Percentiles rank a stretch among this genome's conserved stretches.
Evolutionary conservation across 2,329 filamentous ascomycete species (phyloP).

Genomic region (Aureobasidium mangrovei): DNA sequence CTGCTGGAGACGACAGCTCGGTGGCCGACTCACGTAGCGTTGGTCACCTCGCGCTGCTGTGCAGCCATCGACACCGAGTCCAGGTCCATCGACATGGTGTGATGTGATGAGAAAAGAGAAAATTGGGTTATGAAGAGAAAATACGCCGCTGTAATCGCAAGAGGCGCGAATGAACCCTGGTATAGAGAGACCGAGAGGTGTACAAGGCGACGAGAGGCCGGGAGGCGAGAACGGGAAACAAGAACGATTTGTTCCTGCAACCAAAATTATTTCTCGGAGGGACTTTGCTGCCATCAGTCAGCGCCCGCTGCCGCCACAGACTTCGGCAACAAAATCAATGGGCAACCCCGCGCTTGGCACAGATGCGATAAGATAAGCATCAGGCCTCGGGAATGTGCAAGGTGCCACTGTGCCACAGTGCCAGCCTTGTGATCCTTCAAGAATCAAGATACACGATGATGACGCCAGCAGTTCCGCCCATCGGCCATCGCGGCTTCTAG

Average conservation of each 20-base stretch:
- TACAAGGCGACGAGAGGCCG: neutral
- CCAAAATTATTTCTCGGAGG: conserved; percentile 14
- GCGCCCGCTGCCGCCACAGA: neutral
- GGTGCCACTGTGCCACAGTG: too few species aligned
- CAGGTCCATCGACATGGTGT: conserved; percentile 31
- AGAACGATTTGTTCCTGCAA: conserved; percentile 4
- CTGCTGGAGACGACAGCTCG: conserved; percentile 18
- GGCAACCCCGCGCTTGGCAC: conserved; percentile 1
- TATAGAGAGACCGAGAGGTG: neutral
- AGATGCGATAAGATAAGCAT: neutral
- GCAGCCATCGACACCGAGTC: conserved; percentile 23
- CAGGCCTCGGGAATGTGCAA: neutral
- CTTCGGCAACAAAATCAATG: neutral
- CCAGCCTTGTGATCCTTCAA: too few species aligned
- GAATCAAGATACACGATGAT: too few species aligned
- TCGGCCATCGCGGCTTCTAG: too few species aligned
- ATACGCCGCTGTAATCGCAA: neutral
- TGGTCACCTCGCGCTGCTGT: conserved; percentile 8
- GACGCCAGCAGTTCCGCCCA: too few species aligned
- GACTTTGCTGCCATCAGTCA: conserved; percentile 8
- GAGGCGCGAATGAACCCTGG: neutral
- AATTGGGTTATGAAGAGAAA: neutral
- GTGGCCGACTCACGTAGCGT: conserved; percentile 13
- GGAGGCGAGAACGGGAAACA: neutral
- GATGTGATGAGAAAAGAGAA: conserved; percentile 11